Percentiles rank a stretch among this genome's conserved stretches.
Conservation (phyloP, 2,329 filamentous ascomycete species). For the Westerdykella aurantiaca region DNA sequence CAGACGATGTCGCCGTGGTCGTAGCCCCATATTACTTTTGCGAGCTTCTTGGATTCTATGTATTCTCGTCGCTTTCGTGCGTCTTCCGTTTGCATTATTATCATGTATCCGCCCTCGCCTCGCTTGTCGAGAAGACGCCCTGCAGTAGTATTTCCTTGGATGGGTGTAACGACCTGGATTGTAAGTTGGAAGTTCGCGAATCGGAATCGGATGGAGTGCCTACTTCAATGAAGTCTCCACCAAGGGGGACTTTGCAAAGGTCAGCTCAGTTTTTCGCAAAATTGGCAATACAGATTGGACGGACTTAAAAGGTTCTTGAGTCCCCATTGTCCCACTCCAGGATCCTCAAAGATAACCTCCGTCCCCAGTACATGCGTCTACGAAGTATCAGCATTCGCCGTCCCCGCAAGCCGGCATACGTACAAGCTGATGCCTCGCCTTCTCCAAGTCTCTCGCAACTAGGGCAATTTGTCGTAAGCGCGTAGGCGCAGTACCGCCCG, state of each 20-base stretch:
- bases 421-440: conserved; percentile 23
- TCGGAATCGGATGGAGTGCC: background rate
- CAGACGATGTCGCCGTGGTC: conserved; percentile 30
- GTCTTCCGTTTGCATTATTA: conserved; percentile 45
- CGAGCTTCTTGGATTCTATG: conserved; percentile 33
- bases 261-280: background rate
- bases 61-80: conserved; percentile 33
- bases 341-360: conserved; percentile 38
- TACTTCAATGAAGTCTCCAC: conserved; percentile 42
- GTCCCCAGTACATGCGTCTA: conserved; percentile 37
- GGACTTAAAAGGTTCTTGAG: conserved; percentile 39
- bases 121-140: conserved; percentile 39
- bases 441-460: conserved; percentile 25
- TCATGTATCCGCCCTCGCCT: conserved; percentile 45
- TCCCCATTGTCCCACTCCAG: conserved; percentile 36
- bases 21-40: conserved; percentile 37
- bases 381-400: conserved; percentile 2
- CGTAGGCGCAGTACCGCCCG: conserved; percentile 17
- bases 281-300: background rate
- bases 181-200: background rate
- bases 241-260: conserved; percentile 33
- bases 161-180: conserved; percentile 34
- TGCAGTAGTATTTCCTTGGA: conserved; percentile 36
- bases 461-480: conserved; percentile 34
- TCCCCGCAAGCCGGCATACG: background rate